Conservation (phyloP, 148 eudicot species). For the Rhododendron ovatum region DNA sequence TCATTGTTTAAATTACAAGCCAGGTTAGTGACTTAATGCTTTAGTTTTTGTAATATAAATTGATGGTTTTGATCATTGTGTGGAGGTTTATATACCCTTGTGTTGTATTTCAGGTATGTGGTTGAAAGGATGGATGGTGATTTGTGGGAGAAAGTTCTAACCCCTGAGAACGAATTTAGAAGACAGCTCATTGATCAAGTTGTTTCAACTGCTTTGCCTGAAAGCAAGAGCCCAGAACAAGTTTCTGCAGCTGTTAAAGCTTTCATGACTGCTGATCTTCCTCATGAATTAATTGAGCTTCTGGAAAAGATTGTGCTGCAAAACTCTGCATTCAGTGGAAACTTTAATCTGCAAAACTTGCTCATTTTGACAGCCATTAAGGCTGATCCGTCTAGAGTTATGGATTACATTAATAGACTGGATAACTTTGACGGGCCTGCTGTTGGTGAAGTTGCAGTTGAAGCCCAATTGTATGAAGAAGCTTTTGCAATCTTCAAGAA, state of each 20-base stretch:
- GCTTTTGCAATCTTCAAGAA: conserved; percentile 94
- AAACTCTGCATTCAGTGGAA: conserved; percentile 96
- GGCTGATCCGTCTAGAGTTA: conserved; percentile 92
- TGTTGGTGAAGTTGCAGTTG: conserved; percentile 97
- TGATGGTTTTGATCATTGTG: not conserved
- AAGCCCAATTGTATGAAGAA: conserved; percentile 85
- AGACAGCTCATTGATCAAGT: conserved; percentile 96
- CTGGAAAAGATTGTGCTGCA: conserved; percentile 96
- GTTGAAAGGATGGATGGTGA: conserved; percentile 97
- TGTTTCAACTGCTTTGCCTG: conserved; percentile 97
- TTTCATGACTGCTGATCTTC: conserved; percentile 98
- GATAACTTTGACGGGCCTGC: conserved; percentile 99
- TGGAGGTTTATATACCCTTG: not conserved
- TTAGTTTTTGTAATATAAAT: not conserved
- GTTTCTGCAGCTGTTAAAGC: conserved; percentile 99
- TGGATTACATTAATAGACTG: conserved; percentile 89
- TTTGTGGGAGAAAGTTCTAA: conserved; percentile 88
- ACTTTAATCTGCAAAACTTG: conserved; percentile 85
- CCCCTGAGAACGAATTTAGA: conserved; percentile 85
- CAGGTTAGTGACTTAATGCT: conserved; percentile 38
- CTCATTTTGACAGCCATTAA: conserved; percentile 93
- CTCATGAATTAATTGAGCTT: conserved; percentile 94
- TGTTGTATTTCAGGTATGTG: conserved; percentile 51
- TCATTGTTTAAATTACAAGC: conserved; percentile 85
- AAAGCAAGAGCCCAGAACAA: conserved; percentile 99